Percentiles rank a stretch among this genome's conserved stretches.
Evolutionary conservation across 257 asterid species (phyloP).

Genomic region (Voacanga thouarsii): DNA sequence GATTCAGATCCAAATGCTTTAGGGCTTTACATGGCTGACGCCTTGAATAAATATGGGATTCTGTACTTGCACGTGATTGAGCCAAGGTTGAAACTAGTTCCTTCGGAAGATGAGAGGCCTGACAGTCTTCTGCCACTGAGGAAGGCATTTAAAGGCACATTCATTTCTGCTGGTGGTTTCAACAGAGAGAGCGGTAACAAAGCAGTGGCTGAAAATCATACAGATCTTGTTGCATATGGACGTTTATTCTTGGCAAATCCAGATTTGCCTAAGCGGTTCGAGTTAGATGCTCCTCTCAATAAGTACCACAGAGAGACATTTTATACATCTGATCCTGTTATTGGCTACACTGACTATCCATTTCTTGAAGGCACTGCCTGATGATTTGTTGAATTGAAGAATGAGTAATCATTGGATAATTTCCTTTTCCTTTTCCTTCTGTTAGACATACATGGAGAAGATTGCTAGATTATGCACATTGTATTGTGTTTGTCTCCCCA

Average conservation of each 20-base stretch:
- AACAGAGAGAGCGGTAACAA: conserved; percentile 9
- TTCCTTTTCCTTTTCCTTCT: too few species aligned
- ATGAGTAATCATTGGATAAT: too few species aligned
- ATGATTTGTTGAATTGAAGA: too few species aligned
- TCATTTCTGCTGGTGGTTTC: conserved; percentile 23
- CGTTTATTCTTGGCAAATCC: conserved; percentile 24
- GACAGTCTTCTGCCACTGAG: conserved; percentile 18
- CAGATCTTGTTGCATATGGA: conserved; percentile 29
- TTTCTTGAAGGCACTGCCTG: conserved; percentile 21
- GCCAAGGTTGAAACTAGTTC: conserved; percentile 15
- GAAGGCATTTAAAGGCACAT: conserved; percentile 22
- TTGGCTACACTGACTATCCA: conserved; percentile 42
- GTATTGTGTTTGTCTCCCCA: too few species aligned
- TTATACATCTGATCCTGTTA: conserved; percentile 16
- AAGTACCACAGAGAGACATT: conserved; percentile 16
- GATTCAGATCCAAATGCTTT: conserved; percentile 26
- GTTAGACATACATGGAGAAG: too few species aligned
- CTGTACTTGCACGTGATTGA: conserved; percentile 20
- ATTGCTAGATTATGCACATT: too few species aligned
- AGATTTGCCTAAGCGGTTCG: conserved; percentile 27
- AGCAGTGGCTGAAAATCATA: conserved; percentile 11
- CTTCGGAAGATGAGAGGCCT: conserved; percentile 16
- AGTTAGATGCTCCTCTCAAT: conserved; percentile 22
- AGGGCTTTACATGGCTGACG: conserved; percentile 17
- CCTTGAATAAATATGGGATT: conserved; percentile 19